Base-by-base conservation (phyloP, 805 yeast species). In the Kazachstania africana region DNA sequence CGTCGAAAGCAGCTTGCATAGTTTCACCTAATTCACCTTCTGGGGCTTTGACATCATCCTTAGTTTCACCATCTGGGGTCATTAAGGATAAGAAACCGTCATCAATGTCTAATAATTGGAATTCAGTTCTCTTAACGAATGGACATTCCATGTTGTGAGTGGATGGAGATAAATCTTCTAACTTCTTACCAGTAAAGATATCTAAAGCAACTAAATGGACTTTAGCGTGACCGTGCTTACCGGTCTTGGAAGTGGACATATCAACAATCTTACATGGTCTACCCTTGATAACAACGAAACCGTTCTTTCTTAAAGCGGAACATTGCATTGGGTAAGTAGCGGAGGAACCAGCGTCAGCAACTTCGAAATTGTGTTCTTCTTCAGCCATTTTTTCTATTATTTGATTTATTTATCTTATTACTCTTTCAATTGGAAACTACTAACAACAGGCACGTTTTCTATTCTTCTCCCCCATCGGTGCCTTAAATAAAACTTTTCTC, bases 201-300 rank as follows among this genome's bases (percentile, higher is more conserved):
- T 91, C 98, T 57, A 82, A 78, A 63, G 97, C 97, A 51, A 91
- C 97, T 71, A 91, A 77, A 71, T 91, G 97, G 68, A 91, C 98
- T 78, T 91, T 91, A 66, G 98, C 98, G 91, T 91, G 98, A 74
- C 98, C 98, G 81, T 91, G 98, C 96, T 91, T 91, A 72, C 98
- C 98, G 56, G 98, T 91, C 81, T 91, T 91, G 60, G 98, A 91
- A 62, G 98, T 91, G 44, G 98, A 91, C 98, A 91, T 91, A 67
- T 91, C 98, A 58, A 91, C 94, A 68, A 91, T 91, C 79, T 91
- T 91, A 78, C 97, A 91, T 65, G 98, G 98, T 78, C 98, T 93
- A 60, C 83, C 74, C 76, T 91, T 91, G 73, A 88, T 91, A 55
- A 78, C 93, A 63, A 91, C 98, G 78, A 83, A 93, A 62, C 98